These are phyloP conservation scores for Leccinum pachyderme DNA, from an alignment of 1,284 basidiomycete species.

Conservation along the genomic window DNA sequence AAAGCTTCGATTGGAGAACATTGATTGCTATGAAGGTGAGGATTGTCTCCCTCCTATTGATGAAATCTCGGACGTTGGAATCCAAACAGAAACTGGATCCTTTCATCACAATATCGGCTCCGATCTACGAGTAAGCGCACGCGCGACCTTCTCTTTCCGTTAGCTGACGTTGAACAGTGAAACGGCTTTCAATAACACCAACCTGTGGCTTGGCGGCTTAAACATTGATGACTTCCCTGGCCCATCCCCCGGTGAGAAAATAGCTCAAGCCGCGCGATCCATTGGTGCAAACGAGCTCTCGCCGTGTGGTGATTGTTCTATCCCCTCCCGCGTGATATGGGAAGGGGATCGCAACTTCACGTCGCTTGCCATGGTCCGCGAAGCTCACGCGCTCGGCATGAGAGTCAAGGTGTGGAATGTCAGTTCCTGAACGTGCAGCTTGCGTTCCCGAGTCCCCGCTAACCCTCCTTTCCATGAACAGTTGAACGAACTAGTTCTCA, in stretches of 20 bases:
- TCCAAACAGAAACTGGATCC: constrained; percentile 45
- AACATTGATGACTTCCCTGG: constrained; percentile 58
- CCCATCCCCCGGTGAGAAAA: constrained; percentile 47
- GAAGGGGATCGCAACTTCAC: constrained; percentile 56
- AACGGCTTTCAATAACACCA: constrained; percentile 43
- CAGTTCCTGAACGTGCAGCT: constrained; percentile 24
- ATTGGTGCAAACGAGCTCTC: constrained; percentile 71
- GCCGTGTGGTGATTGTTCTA: constrained; percentile 47
- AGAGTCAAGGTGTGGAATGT: constrained; percentile 74
- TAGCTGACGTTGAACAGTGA: constrained; percentile 33
- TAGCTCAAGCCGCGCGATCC: constrained; percentile 66
- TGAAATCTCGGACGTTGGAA: not conserved
- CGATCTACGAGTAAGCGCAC: constrained; percentile 54
- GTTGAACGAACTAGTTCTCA: constrained; percentile 52
- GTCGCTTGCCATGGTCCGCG: constrained; percentile 64
- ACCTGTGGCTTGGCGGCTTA: constrained; percentile 64
- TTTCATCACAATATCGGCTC: constrained; percentile 53
- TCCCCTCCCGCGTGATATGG: constrained; percentile 23
- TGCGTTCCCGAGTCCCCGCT: not conserved
- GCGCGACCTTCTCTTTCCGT: not conserved
- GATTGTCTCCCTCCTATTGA: not conserved
- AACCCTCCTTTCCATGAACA: constrained; percentile 19
- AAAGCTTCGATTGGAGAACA: constrained; percentile 77
- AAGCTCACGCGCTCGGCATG: constrained; percentile 62
- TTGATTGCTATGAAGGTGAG: constrained; percentile 65